Conservation (phyloP, 2,329 filamentous ascomycete species). For the Zymoseptoria crescenta region DNA sequence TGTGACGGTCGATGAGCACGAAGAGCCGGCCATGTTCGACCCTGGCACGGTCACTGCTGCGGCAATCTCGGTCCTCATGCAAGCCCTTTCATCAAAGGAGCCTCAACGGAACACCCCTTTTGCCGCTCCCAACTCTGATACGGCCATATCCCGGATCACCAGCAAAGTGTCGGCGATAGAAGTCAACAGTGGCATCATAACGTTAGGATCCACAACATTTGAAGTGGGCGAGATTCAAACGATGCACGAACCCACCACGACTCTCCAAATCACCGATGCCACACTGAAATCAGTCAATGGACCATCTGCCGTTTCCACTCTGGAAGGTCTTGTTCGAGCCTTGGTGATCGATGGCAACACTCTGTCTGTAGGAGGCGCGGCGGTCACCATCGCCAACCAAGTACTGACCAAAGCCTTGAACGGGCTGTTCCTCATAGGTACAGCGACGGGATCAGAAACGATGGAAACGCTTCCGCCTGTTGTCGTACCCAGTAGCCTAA, state of each 20-base stretch:
- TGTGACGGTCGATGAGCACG: too few relatives aligned
- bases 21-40: too few relatives aligned
- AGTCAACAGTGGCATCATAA: not conserved
- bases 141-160: too few relatives aligned
- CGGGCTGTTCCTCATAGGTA: constrained; percentile 1
- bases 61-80: too few relatives aligned
- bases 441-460: not conserved
- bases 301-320: not conserved
- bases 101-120: too few relatives aligned
- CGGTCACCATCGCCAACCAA: not conserved
- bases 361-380: not conserved
- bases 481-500: not conserved
- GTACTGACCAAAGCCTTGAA: not conserved
- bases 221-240: not conserved
- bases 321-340: not conserved
- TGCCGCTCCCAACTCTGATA: too few relatives aligned
- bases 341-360: not conserved
- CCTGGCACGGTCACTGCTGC: too few relatives aligned
- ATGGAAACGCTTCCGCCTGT: not conserved
- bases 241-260: not conserved
- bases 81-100: too few relatives aligned
- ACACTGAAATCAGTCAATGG: not conserved
- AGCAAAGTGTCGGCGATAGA: not conserved
- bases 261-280: not conserved
- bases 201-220: not conserved